Base-by-base conservation (phyloP, 768 basidiomycete genomes). In the Mycena chlorophos region DNA sequence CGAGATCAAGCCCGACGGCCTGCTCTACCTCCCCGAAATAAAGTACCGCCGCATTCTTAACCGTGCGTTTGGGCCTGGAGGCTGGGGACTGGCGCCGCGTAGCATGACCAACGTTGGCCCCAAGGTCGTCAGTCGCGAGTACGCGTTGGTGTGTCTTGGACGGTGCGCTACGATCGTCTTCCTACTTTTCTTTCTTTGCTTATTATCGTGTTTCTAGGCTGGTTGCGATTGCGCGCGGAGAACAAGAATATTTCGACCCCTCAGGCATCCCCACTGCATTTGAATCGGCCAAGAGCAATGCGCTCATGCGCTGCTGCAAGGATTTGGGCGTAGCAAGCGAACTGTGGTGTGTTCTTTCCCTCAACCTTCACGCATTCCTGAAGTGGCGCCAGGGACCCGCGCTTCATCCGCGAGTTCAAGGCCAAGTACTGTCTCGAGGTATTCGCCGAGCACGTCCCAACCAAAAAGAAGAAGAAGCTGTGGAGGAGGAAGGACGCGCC, bases 241-340 rank as follows among this genome's bases (percentile, higher is more conserved):
- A 98, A 73, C 94, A 98, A 63, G 93, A 97, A 63, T 98, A 94
- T 71, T 98, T 98, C 64, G 94, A 95, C 65, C 87, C 90, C 5
- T 80, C 82, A 0, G 93, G 94, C 14, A 85, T 98, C 48, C 84
- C 96, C 2, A 98, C 96, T 0, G 96, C 96, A 0, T 91, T 89
- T 0, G 96, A 98, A 69, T 93, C 88, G 0, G 92, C 89, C 75
- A 98, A 98, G 72, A 93, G 91, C 67, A 98, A 98, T 60, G 96
- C 96, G 0, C 76, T 98, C 27, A 97, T 98, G 95, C 79, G 96
- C 28, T 98, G 96, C 70, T 94, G 92, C 75, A 98, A 98, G 68
- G 96, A 98, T 67, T 75, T 98, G 37, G 96, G 96, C 12, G 80
- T 98, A 62, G 96, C 96, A 0, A 94, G 93, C 69, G 96, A 98